Percentiles rank a stretch among this genome's conserved stretches.
These are phyloP conservation scores for Myxozyma mucilagina DNA, from an alignment of 805 yeast genomes.

Conservation along the genomic window DNA sequence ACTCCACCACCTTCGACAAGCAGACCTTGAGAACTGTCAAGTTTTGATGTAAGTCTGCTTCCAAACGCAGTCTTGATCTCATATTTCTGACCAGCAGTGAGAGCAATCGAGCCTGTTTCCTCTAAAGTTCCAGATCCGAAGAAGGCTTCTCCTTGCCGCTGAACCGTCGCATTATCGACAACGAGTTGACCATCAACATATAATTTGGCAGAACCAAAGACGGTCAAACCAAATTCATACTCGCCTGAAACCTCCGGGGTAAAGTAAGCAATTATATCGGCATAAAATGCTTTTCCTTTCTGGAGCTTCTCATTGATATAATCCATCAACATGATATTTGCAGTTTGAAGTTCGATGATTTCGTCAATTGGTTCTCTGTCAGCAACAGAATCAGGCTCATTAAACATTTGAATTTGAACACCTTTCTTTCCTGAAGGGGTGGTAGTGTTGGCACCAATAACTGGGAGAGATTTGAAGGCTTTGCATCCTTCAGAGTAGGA, in stretches of 20 bases:
- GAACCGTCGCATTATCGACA: slow-evolving; percentile 58
- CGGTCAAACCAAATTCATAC: slow-evolving; percentile 55
- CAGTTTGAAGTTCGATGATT: not conserved
- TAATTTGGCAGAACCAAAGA: slow-evolving; percentile 56
- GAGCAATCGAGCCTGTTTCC: slow-evolving; percentile 43
- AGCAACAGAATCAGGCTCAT: not conserved
- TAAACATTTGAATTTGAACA: not conserved
- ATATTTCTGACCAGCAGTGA: slow-evolving; percentile 51
- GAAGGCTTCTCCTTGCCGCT: slow-evolving; percentile 52
- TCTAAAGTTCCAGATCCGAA: slow-evolving; percentile 59
- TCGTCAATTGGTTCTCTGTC: slow-evolving; percentile 6
- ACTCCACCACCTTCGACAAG: slow-evolving; percentile 17
- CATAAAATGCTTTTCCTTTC: slow-evolving; percentile 42
- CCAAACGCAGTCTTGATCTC: slow-evolving; percentile 54
- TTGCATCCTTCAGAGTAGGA: slow-evolving; percentile 11
- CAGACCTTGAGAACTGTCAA: not conserved
- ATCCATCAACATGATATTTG: slow-evolving; percentile 14
- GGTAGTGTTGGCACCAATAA: slow-evolving; percentile 1
- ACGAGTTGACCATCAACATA: slow-evolving; percentile 55
- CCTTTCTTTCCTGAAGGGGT: slow-evolving; percentile 16
- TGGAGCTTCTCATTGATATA: slow-evolving; percentile 8
- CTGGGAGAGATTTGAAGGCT: slow-evolving; percentile 12
- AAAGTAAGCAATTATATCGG: slow-evolving; percentile 48
- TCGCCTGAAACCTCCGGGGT: slow-evolving; percentile 51
- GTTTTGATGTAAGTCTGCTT: slow-evolving; percentile 46